Base-by-base conservation (phyloP, 441 rosid species). In the Adansonia gregorii region DNA sequence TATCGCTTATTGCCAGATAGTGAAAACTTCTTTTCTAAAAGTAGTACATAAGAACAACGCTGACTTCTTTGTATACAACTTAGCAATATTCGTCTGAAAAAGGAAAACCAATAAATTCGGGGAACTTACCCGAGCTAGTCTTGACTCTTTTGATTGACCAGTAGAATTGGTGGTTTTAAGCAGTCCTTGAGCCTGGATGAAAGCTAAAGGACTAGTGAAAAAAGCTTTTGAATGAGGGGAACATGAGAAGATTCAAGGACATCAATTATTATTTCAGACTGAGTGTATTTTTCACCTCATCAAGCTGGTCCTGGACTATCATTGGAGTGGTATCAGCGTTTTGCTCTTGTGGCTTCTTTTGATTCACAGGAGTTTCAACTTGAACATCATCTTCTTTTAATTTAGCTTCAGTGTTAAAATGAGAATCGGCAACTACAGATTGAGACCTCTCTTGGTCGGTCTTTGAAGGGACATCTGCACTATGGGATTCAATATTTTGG, bases 101-200 rank as follows among this genome's bases (percentile, higher is more conserved):
- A 80, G 61, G 59, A 66, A 74, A 41, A 74, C 31, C 22, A 69
- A 64, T 20, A 6, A 49, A 83, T 67, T 64, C 73, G 49, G 68
- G 66, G 67, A 79, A 70, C 96, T 87, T 91, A 97, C 98, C 93
- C 95, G 93, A 75, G 98, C 94, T 85, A 97, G 81, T 79, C 99
- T 90, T 72, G 98, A 98, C 87, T 97, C 99, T 86, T 97, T 97
- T 75, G 99, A 97, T 84, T 90, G 95, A 77, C 98, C 99, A 74
- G 93, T 88, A 78, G 98, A 85, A 81, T 82, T 82, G 73, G 98
- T 81, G 79, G 89, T 90, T 87, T 97, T 92, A 63, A 97, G 91
- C 80, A 97, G 87, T 69, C 96, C 93, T 82, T 97, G 98, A 90
- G 99, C 98, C 98, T 94, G 89, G 74, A 87, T n/a, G 79, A 74